Evolutionary conservation across 768 basidiomycete species (phyloP).

Genomic region (Xerocomellus amylosporus): DNA sequence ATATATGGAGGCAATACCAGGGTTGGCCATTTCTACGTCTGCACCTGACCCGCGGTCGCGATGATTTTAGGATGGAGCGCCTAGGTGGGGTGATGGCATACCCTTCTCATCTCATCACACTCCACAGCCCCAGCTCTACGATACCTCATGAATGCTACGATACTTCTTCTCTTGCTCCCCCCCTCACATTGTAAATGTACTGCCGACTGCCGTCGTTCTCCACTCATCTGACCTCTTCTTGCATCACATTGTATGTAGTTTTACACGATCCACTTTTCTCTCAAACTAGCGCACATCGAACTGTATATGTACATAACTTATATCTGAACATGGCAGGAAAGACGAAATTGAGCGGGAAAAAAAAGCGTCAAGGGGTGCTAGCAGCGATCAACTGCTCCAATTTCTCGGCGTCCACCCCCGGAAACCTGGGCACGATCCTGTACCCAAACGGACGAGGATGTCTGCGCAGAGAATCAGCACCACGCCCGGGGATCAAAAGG

Average conservation of each 20-base stretch:
- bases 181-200: background rate
- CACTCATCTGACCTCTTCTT: background rate
- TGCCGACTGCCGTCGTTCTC: no score
- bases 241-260: background rate
- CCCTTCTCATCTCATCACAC: background rate
- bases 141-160: background rate
- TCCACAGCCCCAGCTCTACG: no score
- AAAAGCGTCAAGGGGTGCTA: background rate
- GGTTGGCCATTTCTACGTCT: constrained; percentile 18
- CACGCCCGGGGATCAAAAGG: no score
- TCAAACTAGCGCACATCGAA: background rate
- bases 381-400: background rate
- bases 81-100: background rate
- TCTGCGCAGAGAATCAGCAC: no score
- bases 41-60: background rate
- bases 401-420: background rate
- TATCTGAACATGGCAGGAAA: background rate
- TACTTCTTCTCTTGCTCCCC: background rate
- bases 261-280: background rate
- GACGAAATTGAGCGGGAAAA: background rate
- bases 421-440: background rate
- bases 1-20: constrained; percentile 22
- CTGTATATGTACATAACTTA: background rate
- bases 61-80: background rate
- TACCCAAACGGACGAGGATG: no score